Evolutionary conservation across 164 flowering plant species (phyloP).

Genomic region (Aristolochia contorta): DNA sequence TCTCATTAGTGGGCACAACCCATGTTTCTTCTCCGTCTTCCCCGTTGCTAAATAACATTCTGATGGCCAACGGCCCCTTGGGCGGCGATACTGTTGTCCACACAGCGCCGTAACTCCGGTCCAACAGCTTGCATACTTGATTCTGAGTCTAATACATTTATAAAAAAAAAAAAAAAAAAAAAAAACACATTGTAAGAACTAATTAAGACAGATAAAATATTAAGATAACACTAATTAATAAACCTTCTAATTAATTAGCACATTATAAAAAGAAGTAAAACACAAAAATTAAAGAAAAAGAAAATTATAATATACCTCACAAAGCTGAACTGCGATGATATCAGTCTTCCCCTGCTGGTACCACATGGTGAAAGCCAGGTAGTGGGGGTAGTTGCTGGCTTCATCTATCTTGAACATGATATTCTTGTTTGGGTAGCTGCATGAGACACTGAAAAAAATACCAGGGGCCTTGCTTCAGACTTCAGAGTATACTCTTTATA

Average conservation of each 20-base stretch:
- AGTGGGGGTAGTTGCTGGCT: slow-evolving; percentile 57
- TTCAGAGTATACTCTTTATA: no score
- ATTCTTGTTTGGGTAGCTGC: slow-evolving; percentile 69
- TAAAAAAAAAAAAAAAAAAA: not conserved
- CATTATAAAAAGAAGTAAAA: not conserved
- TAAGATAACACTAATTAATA: no score
- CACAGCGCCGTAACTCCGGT: slow-evolving; percentile 67
- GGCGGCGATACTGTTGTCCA: slow-evolving; percentile 68
- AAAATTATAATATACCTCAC: no score
- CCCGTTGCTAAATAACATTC: slow-evolving; percentile 61
- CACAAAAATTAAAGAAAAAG: no score
- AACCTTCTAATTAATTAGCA: no score
- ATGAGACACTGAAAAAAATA: slow-evolving; percentile 55
- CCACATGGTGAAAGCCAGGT: slow-evolving; percentile 65
- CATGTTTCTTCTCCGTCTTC: slow-evolving; percentile 73
- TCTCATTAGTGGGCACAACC: slow-evolving; percentile 51
- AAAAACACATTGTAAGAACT: not conserved
- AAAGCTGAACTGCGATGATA: slow-evolving; percentile 73
- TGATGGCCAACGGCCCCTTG: slow-evolving; percentile 50
- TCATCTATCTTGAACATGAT: slow-evolving; percentile 68
- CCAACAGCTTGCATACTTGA: slow-evolving; percentile 64
- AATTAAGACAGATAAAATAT: not conserved
- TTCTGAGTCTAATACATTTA: slow-evolving; percentile 51
- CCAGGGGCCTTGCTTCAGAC: not conserved
- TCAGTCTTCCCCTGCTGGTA: slow-evolving; percentile 72